Evolutionary conservation across 2,329 filamentous ascomycete genomes (phyloP).

Genomic region (Fusarium nisikadoi): DNA sequence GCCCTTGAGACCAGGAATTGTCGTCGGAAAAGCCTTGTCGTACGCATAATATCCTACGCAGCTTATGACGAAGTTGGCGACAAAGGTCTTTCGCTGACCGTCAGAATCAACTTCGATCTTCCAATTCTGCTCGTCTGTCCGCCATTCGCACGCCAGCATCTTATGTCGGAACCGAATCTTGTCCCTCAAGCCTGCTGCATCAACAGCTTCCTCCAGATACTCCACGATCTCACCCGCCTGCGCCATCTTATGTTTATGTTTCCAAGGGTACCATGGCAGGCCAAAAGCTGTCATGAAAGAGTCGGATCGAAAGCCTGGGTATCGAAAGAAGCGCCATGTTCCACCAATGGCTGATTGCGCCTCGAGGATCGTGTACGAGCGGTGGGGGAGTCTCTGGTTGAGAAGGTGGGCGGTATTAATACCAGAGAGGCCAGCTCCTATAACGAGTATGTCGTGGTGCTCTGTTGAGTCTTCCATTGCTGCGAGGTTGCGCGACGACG

Average conservation of each 20-base stretch:
- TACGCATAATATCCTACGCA: constrained; percentile 79
- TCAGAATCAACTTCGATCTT: constrained; percentile 56
- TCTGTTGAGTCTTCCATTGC: constrained; percentile 35
- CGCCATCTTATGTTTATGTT: constrained; percentile 61
- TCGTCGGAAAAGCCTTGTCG: constrained; percentile 65
- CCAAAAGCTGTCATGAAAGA: constrained; percentile 71
- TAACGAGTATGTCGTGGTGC: constrained; percentile 66
- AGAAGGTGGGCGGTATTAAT: constrained; percentile 79
- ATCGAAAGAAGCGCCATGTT: constrained; percentile 83
- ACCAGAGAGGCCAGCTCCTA: constrained; percentile 79
- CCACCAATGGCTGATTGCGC: constrained; percentile 73
- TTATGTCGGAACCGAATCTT: constrained; percentile 64
- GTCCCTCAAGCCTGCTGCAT: constrained; percentile 61
- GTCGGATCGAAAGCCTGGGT: constrained; percentile 77
- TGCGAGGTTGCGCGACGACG: background rate
- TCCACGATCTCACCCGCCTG: constrained; percentile 61
- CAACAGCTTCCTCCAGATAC: constrained; percentile 65
- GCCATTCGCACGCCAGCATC: constrained; percentile 63
- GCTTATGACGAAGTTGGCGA: constrained; percentile 68
- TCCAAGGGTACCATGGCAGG: constrained; percentile 79
- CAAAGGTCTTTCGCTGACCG: constrained; percentile 40
- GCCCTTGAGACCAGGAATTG: constrained; percentile 73
- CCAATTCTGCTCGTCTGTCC: constrained; percentile 66
- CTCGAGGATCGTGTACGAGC: constrained; percentile 74
- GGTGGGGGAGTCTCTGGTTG: constrained; percentile 65